Percentiles rank a stretch among this genome's conserved stretches.
Evolutionary conservation across 1,284 basidiomycete species (phyloP).

Genomic region (Meripilus lineatus): DNA sequence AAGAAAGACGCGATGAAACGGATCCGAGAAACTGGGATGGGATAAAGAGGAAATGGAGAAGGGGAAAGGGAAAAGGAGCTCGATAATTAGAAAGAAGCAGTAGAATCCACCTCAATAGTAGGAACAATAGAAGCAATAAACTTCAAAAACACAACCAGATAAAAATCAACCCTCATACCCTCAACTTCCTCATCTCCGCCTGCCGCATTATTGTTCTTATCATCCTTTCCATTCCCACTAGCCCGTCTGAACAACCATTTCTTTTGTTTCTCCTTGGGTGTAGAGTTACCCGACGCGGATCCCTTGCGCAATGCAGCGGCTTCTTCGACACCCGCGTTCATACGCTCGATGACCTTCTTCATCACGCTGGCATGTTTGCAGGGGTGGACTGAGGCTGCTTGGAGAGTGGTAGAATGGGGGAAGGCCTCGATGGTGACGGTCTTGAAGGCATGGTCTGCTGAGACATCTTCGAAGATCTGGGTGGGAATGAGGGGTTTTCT

Average conservation of each 20-base stretch:
- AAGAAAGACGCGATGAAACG: no score
- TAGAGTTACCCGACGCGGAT: slow-evolving; percentile 9
- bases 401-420: slow-evolving; percentile 82
- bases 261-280: slow-evolving; percentile 49
- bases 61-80: background rate
- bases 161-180: slow-evolving; percentile 93
- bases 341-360: slow-evolving; percentile 99
- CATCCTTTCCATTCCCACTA: slow-evolving; percentile 54
- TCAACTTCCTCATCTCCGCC: slow-evolving; percentile 69
- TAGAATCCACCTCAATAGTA: slow-evolving; percentile 93
- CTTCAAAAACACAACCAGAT: slow-evolving; percentile 95
- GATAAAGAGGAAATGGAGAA: no score
- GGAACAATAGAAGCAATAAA: slow-evolving; percentile 94
- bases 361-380: slow-evolving; percentile 99
- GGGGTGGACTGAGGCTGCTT: slow-evolving; percentile 91
- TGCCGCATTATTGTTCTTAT: slow-evolving; percentile 27
- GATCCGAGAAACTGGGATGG: no score
- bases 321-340: slow-evolving; percentile 87
- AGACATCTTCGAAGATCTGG: slow-evolving; percentile 97
- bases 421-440: slow-evolving; percentile 99
- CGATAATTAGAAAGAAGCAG: slow-evolving; percentile 65
- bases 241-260: slow-evolving; percentile 83
- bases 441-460: slow-evolving; percentile 96
- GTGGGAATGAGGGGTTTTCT: slow-evolving; percentile 80
- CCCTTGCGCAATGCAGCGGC: slow-evolving; percentile 56